Conservation (phyloP, 169 alveolate genomes). For the Plasmodium vivax region DNA sequence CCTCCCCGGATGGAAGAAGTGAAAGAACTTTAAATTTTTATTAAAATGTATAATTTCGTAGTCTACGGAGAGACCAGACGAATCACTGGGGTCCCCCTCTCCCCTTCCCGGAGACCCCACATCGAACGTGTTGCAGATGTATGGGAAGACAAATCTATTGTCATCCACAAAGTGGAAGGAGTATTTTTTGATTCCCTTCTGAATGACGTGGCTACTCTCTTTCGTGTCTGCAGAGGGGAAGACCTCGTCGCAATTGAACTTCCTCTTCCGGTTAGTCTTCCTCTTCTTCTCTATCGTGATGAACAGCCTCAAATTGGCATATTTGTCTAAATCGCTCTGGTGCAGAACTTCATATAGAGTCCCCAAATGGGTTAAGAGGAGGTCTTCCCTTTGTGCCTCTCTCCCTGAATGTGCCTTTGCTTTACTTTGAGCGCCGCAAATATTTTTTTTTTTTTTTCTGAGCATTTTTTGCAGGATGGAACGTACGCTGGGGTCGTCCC, state of each 20-base stretch:
- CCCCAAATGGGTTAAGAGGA: neutral
- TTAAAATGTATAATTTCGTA: slow-evolving; percentile 24
- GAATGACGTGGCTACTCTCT: neutral
- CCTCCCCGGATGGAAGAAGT: slow-evolving; percentile 19
- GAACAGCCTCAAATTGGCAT: slow-evolving; percentile 21
- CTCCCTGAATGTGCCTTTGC: neutral
- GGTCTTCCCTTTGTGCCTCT: neutral
- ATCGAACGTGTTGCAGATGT: slow-evolving; percentile 54
- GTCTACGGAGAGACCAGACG: neutral
- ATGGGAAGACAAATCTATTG: slow-evolving; percentile 61
- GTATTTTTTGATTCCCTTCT: slow-evolving; percentile 10
- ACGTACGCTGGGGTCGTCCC: neutral
- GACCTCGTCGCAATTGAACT: slow-evolving; percentile 37
- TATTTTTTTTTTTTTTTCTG: slow-evolving; percentile 3
- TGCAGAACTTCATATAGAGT: slow-evolving; percentile 30
- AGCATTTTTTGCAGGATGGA: neutral
- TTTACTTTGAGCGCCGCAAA: neutral
- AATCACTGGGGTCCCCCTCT: neutral
- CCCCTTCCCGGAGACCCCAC: neutral
- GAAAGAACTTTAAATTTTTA: slow-evolving; percentile 38
- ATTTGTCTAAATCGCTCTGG: slow-evolving; percentile 1
- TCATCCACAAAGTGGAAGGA: slow-evolving; percentile 48
- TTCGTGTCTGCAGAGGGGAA: neutral
- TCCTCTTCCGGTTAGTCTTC: slow-evolving; percentile 34
- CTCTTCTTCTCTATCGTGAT: slow-evolving; percentile 25